phyloP scores from a whole-genome alignment of 179 eudicot genomes.

The Carnegiea gigantea region DNA sequence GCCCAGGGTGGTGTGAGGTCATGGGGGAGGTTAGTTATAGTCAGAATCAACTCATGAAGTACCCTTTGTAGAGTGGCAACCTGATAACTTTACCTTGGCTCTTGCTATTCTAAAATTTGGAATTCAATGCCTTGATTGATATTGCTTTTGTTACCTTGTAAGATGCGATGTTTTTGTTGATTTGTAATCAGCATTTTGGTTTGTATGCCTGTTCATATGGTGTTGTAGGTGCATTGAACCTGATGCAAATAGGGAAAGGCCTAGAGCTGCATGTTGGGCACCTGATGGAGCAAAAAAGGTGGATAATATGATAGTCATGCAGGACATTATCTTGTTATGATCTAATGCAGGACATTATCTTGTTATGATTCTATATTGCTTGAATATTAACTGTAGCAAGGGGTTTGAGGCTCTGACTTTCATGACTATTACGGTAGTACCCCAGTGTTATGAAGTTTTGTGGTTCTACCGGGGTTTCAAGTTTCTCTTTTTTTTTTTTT shows the following conservation, averaged over 20 bases:
- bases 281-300: conserved; percentile 53
- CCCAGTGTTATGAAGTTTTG: neutral
- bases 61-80: too few species aligned
- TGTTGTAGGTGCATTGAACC: conserved; percentile 30
- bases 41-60: too few species aligned
- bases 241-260: conserved; percentile 34
- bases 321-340: neutral
- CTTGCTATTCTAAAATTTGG: too few species aligned
- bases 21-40: too few species aligned
- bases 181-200: neutral
- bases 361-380: neutral
- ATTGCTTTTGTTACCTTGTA: too few species aligned
- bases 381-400: too few species aligned
- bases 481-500: neutral
- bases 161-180: too few species aligned
- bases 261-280: conserved; percentile 25
- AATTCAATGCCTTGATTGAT: too few species aligned
- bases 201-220: conserved; percentile 7
- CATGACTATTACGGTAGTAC: too few species aligned
- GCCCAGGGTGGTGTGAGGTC: too few species aligned
- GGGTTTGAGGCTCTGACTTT: neutral
- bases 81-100: too few species aligned
- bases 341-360: neutral
- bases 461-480: neutral
- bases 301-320: neutral